These are phyloP conservation scores for Synchytrium microbalum DNA, from an alignment of 371 early-diverging fungal species.

Conservation along the genomic window DNA sequence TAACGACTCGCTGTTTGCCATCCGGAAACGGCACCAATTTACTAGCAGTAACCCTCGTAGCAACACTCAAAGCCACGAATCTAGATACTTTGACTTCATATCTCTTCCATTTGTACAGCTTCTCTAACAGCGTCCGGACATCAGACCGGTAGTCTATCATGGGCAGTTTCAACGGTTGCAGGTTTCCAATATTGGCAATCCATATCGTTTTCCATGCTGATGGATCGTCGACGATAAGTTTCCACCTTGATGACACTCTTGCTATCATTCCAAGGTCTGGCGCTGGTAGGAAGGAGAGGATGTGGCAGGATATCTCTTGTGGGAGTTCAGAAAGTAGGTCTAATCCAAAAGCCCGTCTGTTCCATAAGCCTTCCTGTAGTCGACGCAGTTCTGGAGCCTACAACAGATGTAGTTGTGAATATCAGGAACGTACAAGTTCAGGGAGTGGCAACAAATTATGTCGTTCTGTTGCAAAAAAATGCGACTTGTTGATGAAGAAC, in stretches of 20 bases:
- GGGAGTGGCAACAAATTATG: no score
- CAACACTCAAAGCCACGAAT: neutral
- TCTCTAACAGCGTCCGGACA: neutral
- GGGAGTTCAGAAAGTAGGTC: neutral
- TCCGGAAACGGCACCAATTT: no score
- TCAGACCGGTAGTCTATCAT: neutral
- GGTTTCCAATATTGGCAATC: no score
- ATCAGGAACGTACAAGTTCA: no score
- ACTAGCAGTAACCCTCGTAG: no score
- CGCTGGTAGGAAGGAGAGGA: neutral
- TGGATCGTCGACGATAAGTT: neutral
- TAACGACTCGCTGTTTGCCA: no score
- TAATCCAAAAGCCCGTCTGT: neutral
- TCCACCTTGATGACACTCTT: neutral
- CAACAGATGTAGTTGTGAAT: no score
- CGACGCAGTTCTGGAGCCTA: no score
- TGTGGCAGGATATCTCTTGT: neutral
- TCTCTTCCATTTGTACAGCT: neutral
- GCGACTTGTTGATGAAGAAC: no score
- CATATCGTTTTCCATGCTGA: no score
- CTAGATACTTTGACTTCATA: neutral
- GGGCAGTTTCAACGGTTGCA: neutral
- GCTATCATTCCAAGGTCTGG: neutral
- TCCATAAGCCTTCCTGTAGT: no score
- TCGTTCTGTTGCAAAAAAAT: no score